A percentile compares a stretch with the other conserved stretches of the same genome.
Evolutionary conservation across 257 asterid species (phyloP).

Genomic region (Craterostigma plantagineum): DNA sequence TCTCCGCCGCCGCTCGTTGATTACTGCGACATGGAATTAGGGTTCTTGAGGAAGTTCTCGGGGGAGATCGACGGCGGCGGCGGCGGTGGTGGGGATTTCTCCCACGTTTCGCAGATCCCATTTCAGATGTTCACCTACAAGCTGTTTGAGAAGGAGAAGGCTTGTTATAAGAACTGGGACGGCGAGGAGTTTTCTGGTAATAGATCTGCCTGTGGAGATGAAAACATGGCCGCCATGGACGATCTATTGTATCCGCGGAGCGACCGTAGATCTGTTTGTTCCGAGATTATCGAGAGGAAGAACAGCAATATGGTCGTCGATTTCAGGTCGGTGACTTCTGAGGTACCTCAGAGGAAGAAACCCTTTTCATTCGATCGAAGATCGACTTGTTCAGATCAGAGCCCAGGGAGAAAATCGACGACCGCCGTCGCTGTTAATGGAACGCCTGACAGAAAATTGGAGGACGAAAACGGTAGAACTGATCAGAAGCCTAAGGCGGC

Average conservation of each 20-base stretch:
- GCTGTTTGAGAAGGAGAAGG: conserved; percentile 45
- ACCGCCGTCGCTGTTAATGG: too few relatives aligned
- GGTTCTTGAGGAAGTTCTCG: conserved; percentile 27
- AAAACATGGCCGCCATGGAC: conserved; percentile 40
- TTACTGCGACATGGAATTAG: conserved; percentile 55
- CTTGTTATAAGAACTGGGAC: conserved; percentile 31
- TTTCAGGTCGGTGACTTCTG: conserved; percentile 43
- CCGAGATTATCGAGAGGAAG: conserved; percentile 44
- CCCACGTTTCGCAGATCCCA: conserved; percentile 48
- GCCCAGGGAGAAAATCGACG: conserved; percentile 18
- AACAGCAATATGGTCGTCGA: conserved; percentile 18
- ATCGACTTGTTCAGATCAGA: conserved; percentile 25
- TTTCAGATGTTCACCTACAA: conserved; percentile 60
- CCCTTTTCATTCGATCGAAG: conserved; percentile 22
- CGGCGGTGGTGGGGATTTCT: conserved; percentile 9
- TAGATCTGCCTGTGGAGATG: conserved; percentile 26
- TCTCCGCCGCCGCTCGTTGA: conserved; percentile 73
- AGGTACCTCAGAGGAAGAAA: conserved; percentile 24
- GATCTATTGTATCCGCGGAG: conserved; percentile 43
- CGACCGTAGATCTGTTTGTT: conserved; percentile 49
- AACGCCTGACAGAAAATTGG: not conserved
- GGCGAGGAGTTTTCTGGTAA: not conserved
- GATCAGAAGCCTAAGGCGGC: conserved; percentile 6
- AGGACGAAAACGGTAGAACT: not conserved
- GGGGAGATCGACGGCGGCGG: conserved; percentile 24